Evolutionary conservation across 1,284 basidiomycete species (phyloP), one percentile per base, ranked within the genome.

Genomic region (Cerrena zonata): DNA sequence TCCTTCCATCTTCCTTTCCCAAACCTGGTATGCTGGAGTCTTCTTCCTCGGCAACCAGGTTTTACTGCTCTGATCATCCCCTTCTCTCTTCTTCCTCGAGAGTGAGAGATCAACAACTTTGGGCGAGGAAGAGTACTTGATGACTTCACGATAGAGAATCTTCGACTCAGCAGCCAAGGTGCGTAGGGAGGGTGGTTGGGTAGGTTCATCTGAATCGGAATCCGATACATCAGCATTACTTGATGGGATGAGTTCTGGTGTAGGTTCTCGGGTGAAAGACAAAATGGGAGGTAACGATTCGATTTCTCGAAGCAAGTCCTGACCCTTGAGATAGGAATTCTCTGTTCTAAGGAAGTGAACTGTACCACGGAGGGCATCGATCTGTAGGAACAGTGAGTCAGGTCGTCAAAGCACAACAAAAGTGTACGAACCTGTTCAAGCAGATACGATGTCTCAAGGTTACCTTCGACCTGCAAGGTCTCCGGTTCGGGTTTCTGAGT

Each of bases 261-360:
- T 85, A 13, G 75, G 71, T 13, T 71, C 61, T 22, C 77, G 71
- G 24, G 62, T 67, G 53, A 72, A 52, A n/a, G 74, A 73, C 43
- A 70, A 68, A 10, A 94, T 75, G 0, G 73, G 71, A 10, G 86
- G 89, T 0, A 98, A 73, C 2, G 80, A 66, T 55, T 88, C 79
- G 51, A 98, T 82, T 60, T 93, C 89, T 50, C 80, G 78, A 56
- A 94, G 80, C 1, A 97, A 75, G 61, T 93, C 91, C 63, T 90
- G 86, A 2, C 91, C 88, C 64, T 91, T 94, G 66, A 99, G 82
- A 64, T 89, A 89, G 1, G 89, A 81, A 66, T 99, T 99, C 68
- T 99, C 95, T 34, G 78, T 82, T 18, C 94, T 84, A 24, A 99
- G 74, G 79, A 89, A 95, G 24, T 89, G 83, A 23, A 99, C 81